These are phyloP conservation scores for Leccinum pellstonianum DNA, from an alignment of 768 basidiomycete species.

Conservation along the genomic window DNA sequence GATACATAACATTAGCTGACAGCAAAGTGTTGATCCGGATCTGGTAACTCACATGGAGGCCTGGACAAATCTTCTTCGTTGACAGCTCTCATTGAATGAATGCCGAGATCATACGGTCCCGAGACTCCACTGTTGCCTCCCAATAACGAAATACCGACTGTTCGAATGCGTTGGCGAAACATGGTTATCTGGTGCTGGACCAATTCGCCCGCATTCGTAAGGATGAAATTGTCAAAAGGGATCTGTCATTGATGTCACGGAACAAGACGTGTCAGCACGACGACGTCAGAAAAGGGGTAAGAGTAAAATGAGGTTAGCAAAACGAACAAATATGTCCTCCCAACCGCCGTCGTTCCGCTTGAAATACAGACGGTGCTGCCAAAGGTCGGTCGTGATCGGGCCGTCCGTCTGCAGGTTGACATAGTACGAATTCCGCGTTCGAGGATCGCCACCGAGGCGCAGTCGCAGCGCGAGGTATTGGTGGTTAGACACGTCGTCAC, in stretches of 20 bases:
- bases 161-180: slow-evolving; percentile 70
- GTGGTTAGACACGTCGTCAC: slow-evolving; percentile 81
- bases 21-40: background rate
- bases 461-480: slow-evolving; percentile 79
- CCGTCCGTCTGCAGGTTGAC: slow-evolving; percentile 93
- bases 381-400: slow-evolving; percentile 78
- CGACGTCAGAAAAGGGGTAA: background rate
- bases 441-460: slow-evolving; percentile 72
- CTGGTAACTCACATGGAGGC: slow-evolving; percentile 28
- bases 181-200: slow-evolving; percentile 72
- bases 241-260: slow-evolving; percentile 47
- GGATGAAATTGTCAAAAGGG: slow-evolving; percentile 73
- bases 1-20: background rate
- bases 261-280: background rate
- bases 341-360: slow-evolving; percentile 61
- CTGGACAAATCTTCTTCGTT: slow-evolving; percentile 63
- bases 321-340: slow-evolving; percentile 81
- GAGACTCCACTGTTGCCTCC: slow-evolving; percentile 77
- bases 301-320: background rate
- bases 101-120: slow-evolving; percentile 79
- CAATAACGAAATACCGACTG: slow-evolving; percentile 83
- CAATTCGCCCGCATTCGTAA: slow-evolving; percentile 72
- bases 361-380: slow-evolving; percentile 92
- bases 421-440: slow-evolving; percentile 82
- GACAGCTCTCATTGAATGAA: slow-evolving; percentile 79